phyloP scores from a whole-genome alignment of 305 asterid genomes.

The Caryopteris hybrid region DNA sequence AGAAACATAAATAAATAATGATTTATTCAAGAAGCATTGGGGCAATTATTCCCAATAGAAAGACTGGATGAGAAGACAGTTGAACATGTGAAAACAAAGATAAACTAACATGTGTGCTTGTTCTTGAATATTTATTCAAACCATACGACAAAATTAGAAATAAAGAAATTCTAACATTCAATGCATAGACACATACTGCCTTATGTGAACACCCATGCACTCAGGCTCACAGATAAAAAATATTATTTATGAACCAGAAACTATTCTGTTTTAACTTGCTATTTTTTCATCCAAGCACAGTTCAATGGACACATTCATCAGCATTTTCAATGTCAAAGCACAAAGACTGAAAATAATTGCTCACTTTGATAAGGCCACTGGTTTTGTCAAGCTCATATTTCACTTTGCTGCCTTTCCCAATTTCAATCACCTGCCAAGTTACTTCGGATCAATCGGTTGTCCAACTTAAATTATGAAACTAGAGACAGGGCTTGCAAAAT shows the following conservation, averaged over 20 bases:
- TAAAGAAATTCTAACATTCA: no score
- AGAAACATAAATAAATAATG: background rate
- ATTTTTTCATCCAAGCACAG: background rate
- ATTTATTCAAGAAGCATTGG: background rate
- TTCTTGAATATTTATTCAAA: no score
- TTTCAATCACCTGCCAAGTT: slow-evolving; percentile 79
- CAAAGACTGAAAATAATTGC: slow-evolving; percentile 1
- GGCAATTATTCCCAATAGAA: background rate
- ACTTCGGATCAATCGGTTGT: slow-evolving; percentile 11
- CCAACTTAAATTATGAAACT: background rate
- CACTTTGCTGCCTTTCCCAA: slow-evolving; percentile 88
- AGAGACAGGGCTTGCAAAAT: no score
- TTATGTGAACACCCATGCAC: no score
- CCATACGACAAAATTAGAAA: no score
- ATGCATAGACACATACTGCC: no score
- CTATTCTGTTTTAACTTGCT: background rate
- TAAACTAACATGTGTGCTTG: background rate
- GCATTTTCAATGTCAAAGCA: background rate
- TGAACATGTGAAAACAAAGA: background rate
- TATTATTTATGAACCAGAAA: no score
- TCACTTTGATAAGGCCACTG: slow-evolving; percentile 84
- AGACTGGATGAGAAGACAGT: background rate
- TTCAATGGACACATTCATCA: background rate
- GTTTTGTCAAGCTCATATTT: slow-evolving; percentile 93
- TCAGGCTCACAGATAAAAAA: no score